Conservation (phyloP, 805 yeast genomes). For the Torulaspora franciscae region DNA sequence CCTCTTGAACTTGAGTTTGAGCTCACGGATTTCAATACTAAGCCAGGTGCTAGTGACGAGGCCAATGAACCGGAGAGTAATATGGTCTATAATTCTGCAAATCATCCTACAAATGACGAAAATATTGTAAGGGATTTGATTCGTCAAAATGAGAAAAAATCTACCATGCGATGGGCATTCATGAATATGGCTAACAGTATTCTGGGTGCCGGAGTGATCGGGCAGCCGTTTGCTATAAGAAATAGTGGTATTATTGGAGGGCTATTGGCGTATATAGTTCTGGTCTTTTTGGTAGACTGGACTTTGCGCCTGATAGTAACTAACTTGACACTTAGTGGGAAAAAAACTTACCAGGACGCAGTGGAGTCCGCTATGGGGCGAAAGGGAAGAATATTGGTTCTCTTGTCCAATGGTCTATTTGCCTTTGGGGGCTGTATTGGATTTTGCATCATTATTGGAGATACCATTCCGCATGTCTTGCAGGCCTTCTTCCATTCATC, state of each 20-base stretch:
- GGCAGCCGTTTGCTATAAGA: slow-evolving; percentile 83
- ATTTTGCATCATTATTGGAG: slow-evolving; percentile 91
- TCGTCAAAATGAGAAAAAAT: slow-evolving; percentile 37
- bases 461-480: slow-evolving; percentile 87
- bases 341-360: slow-evolving; percentile 77
- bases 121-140: slow-evolving; percentile 9
- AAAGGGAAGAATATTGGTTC: slow-evolving; percentile 59
- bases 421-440: slow-evolving; percentile 95
- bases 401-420: slow-evolving; percentile 76
- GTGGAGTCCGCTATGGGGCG: slow-evolving; percentile 75
- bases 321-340: slow-evolving; percentile 73
- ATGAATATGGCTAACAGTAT: slow-evolving; percentile 97
- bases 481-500: slow-evolving; percentile 50
- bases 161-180: slow-evolving; percentile 77
- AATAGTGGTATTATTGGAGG: slow-evolving; percentile 81
- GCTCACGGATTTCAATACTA: slow-evolving; percentile 9
- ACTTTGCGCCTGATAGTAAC: slow-evolving; percentile 74
- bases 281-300: slow-evolving; percentile 82
- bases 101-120: not conserved
- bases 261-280: slow-evolving; percentile 48
- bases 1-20: slow-evolving; percentile 11
- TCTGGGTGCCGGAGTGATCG: slow-evolving; percentile 92
- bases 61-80: not conserved
- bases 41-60: slow-evolving; percentile 1
- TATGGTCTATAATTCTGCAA: not conserved